Base-by-base conservation (phyloP, 1,284 basidiomycete species). In the Xerocomus cyaneibrunnescens region DNA sequence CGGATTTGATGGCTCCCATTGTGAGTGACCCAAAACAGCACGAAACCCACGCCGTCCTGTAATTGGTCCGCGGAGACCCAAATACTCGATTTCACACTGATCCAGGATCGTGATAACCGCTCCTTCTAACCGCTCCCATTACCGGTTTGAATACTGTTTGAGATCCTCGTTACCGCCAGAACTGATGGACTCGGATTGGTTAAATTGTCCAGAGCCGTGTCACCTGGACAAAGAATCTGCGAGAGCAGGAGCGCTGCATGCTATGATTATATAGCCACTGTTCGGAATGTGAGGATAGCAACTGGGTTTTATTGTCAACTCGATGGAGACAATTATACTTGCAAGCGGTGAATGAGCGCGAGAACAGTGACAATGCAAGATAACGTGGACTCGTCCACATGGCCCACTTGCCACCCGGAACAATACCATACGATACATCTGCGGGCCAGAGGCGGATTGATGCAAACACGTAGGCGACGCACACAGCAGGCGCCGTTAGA, bases 31-130 rank as follows among this genome's bases (percentile, higher is more conserved):
- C 40, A 35, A 52, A 67, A 56, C 49, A 50, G 41, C 50, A 41
- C 36, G 45, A 46, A 48, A 59, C 61, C 50, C 57, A 64, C 50
- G 47, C 50, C 49, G 22, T 46, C 38, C 51, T 51, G 25, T 44
- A 39, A 43, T 40, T 45, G 37, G 51, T 68, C 65, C 64, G 62
- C 62, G 62, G 62, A 63, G 44, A n/a, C 51, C 45, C 23, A 44
- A 32, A 22, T 7, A 12, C 27, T 35, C 27, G 19, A 56, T 59
- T 48, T 36, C 59, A 22, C 44, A 42, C 44, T 50, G n/a, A 34
- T 16, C 22, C 45, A 39, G 27, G 40, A 39, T 37, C 34, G 38
- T 38, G 44, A 60, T 54, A 38, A 23, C 32, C 22, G 34, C 27
- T 19, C 31, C 38, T 41, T 59, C 40, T 48, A 35, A 37, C n/a